phyloP scores from a whole-genome alignment of 768 basidiomycete species.

The Tulasnella sp. region DNA sequence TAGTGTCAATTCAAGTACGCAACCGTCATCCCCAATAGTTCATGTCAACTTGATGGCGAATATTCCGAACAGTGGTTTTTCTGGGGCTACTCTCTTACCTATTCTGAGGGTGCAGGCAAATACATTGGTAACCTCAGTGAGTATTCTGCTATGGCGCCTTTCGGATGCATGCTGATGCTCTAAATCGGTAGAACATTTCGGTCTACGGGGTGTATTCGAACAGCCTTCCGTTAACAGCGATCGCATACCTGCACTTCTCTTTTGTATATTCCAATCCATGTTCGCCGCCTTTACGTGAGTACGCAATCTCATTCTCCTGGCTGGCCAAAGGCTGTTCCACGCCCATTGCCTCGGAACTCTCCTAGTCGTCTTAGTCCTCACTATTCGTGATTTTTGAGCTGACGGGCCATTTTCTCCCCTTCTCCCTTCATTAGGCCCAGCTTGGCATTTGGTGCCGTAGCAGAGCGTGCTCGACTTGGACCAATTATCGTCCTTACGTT shows the following conservation, averaged over 20 bases:
- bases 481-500: constrained; percentile 86
- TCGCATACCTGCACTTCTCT: constrained; percentile 60
- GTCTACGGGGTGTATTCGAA: constrained; percentile 61
- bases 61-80: constrained; percentile 67
- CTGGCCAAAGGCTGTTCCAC: too few relatives aligned
- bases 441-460: constrained; percentile 83
- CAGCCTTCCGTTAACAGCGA: constrained; percentile 60
- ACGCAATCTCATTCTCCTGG: too few relatives aligned
- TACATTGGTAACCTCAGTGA: constrained; percentile 79
- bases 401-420: neutral
- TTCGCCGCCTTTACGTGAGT: constrained; percentile 78
- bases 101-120: constrained; percentile 57
- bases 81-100: constrained; percentile 91
- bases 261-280: constrained; percentile 80
- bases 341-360: too few relatives aligned
- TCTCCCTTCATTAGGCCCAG: constrained; percentile 44
- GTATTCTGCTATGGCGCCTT: constrained; percentile 22
- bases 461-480: constrained; percentile 75
- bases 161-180: neutral
- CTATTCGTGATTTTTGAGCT: neutral
- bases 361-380: neutral
- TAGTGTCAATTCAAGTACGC: constrained; percentile 48
- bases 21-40: constrained; percentile 12
- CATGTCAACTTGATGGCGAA: neutral
- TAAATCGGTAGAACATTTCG: constrained; percentile 59